Evolutionary conservation across 1,139 yeast species (phyloP), one percentile per base, ranked within the genome.

Genomic region (Spencermartinsiella ligniputridi): DNA sequence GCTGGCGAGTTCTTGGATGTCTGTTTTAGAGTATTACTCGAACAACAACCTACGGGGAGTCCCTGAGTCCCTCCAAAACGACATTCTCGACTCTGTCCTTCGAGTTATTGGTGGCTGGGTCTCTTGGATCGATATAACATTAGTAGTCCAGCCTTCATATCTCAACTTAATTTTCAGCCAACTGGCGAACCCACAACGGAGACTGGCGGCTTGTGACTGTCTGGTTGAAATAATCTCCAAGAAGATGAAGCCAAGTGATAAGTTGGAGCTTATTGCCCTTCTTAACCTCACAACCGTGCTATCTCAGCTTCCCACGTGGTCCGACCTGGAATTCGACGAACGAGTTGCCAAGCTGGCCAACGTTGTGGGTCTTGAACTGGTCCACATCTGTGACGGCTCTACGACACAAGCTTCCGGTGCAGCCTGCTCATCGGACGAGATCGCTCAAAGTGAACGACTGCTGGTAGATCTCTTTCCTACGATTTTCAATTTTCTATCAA

Each of bases 91-190:
- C 49, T 75, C 76, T 47, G 70, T 81, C n/a, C 71, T 88, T 46
- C 72, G 73, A 44, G 81, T 81, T 46, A 77, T 92, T 45, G 97
- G 97, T 5, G 80, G 81, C 18, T 94, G 86, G 74, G 86, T 89
- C 22, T 83, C 90, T 24, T 94, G 99, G 99, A 88, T 92, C 66
- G 98, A 94, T 59, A 86, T 92, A 51, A 73, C 81, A 24, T 70
- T 92, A 50, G 82, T 94, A 49, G 78, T 90, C 29, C 79, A 81
- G 42, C 76, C 81, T 17, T 78, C 78, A 36, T 83, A 79, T 57
- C 73, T 89, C 54, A 71, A 73, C 40, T 63, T 78, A 40, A 75
- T 94, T 37, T 81, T 82, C 55, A 78, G 76, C 47, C 83, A 78
- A 57, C 71, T 90, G 52, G 76, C 73, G 35, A 69, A 67, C 48